Evolutionary conservation across 2,329 filamentous ascomycete species (phyloP), one percentile per base, ranked within the genome.

Genomic region (Claviceps paspali): DNA sequence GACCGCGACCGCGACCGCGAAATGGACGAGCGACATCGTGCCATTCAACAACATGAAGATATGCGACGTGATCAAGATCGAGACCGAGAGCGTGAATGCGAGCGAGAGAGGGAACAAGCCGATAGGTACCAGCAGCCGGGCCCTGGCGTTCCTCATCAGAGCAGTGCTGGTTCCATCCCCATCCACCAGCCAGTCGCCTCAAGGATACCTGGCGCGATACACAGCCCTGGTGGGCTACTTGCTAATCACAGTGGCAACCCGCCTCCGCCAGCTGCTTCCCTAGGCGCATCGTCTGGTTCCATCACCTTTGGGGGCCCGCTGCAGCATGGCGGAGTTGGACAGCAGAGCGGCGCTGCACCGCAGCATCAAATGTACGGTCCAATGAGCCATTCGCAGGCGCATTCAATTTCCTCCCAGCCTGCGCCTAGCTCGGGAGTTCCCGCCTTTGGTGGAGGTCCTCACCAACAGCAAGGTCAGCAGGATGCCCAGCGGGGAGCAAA

Each of bases 161-260:
- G 81, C 60, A 87, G 83, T 52, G 79, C 83, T 28, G 84, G 81
- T 40, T 85, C 87, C 3, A 83, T 94, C 38, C 85, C 87, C 38
- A 79, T 96, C 49, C 88, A 96, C 59, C 88, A 96, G 57, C 88
- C 88, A 5, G 86, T 95, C 41, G 88, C 88, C 43, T 76, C 86
- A 53, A 68, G 87, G 59, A 67, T 85, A 44, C 63, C 80, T 40
- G 81, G 78, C 45, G 81, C 84, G 36, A 92, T 95, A 39, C 88
- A 94, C 54, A 92, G 86, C 32, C 88, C 88, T 2, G 88, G 91
- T 47, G 88, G 88, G 7, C 69, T 96, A 26, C 73, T 96, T 28
- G 74, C 79, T 7, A 84, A 78, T 46, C 76, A 85, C 48, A 76
- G 77, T 36, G 68, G 71, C 24, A 70, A 70, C 24, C 62, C 66